Evolutionary conservation across 2,329 filamentous ascomycete genomes (phyloP), one percentile per base, ranked within the genome.

Genomic region (Periconia sp.): DNA sequence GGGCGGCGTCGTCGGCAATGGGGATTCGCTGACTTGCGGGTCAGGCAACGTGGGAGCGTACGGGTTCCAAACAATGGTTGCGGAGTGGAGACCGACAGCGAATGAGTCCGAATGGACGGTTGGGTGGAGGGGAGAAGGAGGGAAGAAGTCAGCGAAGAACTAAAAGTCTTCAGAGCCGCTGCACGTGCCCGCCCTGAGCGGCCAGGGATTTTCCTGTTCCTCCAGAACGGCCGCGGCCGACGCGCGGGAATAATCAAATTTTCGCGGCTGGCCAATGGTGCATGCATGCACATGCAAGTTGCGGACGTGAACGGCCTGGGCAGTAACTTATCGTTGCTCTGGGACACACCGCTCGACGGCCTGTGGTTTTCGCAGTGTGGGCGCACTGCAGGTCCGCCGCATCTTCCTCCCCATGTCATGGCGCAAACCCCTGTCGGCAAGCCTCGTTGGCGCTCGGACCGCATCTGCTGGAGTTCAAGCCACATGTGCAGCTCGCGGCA

Each of bases 41-140:
- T 18, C 15, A 28, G 26, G 49, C 36, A 39, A 29, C 31, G 24
- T 12, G 34, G 26, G 6, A 28, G 40, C 23, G 33, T 34, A 26
- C 26, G 32, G 25, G 23, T 19, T 32, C 26, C 30, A 37, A 23
- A 13, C 11, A 31, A 43, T 42, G 29, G 34, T n/a, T 5, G 37
- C 23, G 31, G 15, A 24, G 34, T 35, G 19, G 40, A 24, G 6
- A 40, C 37, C 33, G 34, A 32, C 25, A 34, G 48, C 25, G 28
- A 36, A 36, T 35, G 46, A 56, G 62, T 61, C 59, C 60, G 52
- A 41, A 43, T 17, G 57, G 62, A 63, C 59, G 48, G 41, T 59
- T 50, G 53, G 46, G 47, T 48, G 41, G 43, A 48, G 43, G 43
- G 42, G 53, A 36, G 43, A 35, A 43, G 48, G 29, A 36, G 44